Percentiles rank a stretch among this genome's conserved stretches.
Evolutionary conservation across 257 asterid genomes (phyloP).

Genomic region (Plantago elongata): DNA sequence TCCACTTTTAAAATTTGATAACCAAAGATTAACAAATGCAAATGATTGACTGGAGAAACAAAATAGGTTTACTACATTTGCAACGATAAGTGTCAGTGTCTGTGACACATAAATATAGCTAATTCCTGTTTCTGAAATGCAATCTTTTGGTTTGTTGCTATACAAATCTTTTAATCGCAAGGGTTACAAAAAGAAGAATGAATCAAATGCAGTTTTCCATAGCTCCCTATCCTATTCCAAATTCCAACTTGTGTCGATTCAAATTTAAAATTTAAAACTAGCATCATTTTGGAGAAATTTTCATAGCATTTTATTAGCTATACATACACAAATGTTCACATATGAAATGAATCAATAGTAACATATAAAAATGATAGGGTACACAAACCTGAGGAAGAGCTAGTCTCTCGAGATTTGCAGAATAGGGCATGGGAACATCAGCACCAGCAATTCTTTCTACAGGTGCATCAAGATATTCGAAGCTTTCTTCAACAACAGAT

Average conservation of each 20-base stretch:
- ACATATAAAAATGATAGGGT: neutral
- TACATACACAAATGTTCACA: too few relatives aligned
- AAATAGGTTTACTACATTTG: neutral
- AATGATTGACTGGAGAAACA: neutral
- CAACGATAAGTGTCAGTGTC: too few relatives aligned
- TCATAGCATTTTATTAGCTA: too few relatives aligned
- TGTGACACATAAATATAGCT: neutral
- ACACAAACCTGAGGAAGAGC: conserved; percentile 59
- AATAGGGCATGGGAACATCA: conserved; percentile 74
- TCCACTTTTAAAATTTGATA: neutral
- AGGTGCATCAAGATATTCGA: conserved; percentile 63
- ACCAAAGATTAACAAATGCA: neutral
- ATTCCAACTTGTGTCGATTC: too few relatives aligned
- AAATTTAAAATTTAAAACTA: too few relatives aligned
- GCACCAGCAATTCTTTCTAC: conserved; percentile 64
- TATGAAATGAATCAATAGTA: neutral
- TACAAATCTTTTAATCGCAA: too few relatives aligned
- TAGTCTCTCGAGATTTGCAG: conserved; percentile 62
- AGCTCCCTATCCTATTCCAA: too few relatives aligned
- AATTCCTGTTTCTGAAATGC: neutral
- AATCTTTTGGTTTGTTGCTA: too few relatives aligned
- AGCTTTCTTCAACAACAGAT: conserved; percentile 54
- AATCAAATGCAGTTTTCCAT: too few relatives aligned
- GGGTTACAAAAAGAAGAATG: too few relatives aligned
- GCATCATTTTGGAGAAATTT: too few relatives aligned